phyloP scores from a whole-genome alignment of 192 early-diverging fungal genomes.

The Dimargaris xerosporica region DNA sequence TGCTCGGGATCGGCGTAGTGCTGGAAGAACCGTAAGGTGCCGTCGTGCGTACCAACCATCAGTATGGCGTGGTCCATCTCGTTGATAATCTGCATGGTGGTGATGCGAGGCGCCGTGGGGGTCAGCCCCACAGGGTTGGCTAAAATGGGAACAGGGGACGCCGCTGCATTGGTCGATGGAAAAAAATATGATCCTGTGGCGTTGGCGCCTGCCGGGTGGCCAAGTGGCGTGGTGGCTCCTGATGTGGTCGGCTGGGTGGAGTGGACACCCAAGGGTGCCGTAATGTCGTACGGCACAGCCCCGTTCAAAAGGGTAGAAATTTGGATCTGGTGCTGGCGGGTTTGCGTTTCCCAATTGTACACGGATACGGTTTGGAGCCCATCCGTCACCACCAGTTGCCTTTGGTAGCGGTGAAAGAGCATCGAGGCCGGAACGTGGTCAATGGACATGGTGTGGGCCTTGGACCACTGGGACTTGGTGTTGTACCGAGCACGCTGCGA shows the following conservation, averaged over 20 bases:
- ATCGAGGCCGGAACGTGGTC: conserved; percentile 24
- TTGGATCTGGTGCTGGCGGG: conserved; percentile 22
- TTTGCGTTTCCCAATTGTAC: conserved; percentile 27
- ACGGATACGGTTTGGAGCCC: conserved; percentile 36
- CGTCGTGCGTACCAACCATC: conserved; percentile 33
- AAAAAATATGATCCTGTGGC: conserved; percentile 7
- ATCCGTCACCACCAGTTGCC: conserved; percentile 65
- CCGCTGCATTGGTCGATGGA: background rate
- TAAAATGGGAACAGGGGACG: background rate
- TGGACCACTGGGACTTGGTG: conserved; percentile 19
- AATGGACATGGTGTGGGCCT: conserved; percentile 15
- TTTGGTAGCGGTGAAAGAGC: conserved; percentile 73
- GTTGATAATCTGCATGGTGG: conserved; percentile 74
- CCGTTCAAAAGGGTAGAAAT: conserved; percentile 9
- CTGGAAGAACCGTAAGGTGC: conserved; percentile 25
- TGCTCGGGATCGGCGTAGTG: conserved; percentile 6
- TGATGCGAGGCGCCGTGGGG: conserved; percentile 26
- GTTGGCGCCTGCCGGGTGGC: background rate
- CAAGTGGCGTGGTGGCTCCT: conserved; percentile 9
- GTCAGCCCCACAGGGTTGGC: background rate
- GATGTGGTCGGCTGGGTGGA: background rate
- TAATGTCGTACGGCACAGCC: conserved; percentile 3
- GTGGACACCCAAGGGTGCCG: background rate
- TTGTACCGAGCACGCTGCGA: conserved; percentile 17
- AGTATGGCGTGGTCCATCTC: conserved; percentile 76